Percentiles rank a stretch among this genome's conserved stretches.
These are phyloP conservation scores for Pichia sp. DNA, from an alignment of 1,139 yeast species.

Conservation along the genomic window DNA sequence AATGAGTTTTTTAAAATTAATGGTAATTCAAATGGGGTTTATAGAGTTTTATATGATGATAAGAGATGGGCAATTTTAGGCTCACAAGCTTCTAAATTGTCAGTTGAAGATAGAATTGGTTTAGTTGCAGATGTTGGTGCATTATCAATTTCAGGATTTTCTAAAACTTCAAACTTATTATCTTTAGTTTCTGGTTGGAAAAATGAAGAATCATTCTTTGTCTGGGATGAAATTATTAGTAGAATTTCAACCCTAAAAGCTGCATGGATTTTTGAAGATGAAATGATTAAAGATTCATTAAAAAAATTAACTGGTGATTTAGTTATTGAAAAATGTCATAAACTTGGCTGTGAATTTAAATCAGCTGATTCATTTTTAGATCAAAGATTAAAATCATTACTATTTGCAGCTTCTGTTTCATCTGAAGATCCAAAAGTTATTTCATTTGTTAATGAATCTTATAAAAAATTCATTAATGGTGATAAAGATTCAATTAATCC, in stretches of 20 bases:
- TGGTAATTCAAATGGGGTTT: conserved; percentile 59
- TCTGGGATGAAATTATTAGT: conserved; percentile 59
- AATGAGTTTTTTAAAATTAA: conserved; percentile 53
- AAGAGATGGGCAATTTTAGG: conserved; percentile 45
- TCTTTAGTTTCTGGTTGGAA: conserved; percentile 42
- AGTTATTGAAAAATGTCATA: conserved; percentile 50
- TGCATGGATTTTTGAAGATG: conserved; percentile 68
- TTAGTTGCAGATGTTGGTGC: conserved; percentile 61
- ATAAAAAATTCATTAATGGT: conserved; percentile 52
- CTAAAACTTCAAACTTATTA: conserved; percentile 46
- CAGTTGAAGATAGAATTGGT: conserved; percentile 61
- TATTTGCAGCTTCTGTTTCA: conserved; percentile 64
- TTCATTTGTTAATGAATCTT: conserved; percentile 49
- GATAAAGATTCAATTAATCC: conserved; percentile 72
- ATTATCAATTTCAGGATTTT: conserved; percentile 55
- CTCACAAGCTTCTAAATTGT: conserved; percentile 42
- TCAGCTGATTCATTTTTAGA: conserved; percentile 60
- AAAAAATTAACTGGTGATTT: conserved; percentile 54
- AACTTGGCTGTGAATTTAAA: conserved; percentile 65
- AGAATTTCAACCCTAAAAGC: conserved; percentile 48
- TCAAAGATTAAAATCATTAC: conserved; percentile 67
- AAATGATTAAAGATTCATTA: conserved; percentile 48
- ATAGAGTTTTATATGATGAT: conserved; percentile 58
- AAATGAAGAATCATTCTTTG: conserved; percentile 51
- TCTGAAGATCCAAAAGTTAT: conserved; percentile 53